Conservation (phyloP, 2,329 filamentous ascomycete genomes). For the Helicocarpus griseus region DNA sequence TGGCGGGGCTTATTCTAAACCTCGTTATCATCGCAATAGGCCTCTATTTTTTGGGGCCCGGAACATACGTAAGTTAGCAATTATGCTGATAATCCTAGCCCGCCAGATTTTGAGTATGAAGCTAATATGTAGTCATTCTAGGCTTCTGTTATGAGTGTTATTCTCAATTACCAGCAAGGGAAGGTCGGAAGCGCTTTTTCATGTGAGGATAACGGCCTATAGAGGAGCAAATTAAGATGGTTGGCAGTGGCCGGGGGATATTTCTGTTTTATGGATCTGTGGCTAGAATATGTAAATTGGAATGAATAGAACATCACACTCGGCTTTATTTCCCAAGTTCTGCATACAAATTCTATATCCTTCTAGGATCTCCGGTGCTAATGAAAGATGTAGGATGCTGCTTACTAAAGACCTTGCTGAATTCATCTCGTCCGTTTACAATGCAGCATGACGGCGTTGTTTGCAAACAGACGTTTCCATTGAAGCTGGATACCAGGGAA, state of each 20-base stretch:
- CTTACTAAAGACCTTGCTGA: too few species aligned
- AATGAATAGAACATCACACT: conserved; percentile 1
- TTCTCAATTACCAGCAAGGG: conserved; percentile 58
- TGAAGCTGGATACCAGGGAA: too few species aligned
- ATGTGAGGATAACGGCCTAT: conserved; percentile 46
- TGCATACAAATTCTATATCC: too few species aligned
- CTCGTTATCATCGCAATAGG: conserved; percentile 63
- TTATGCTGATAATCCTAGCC: background rate
- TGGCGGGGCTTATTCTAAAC: conserved; percentile 49
- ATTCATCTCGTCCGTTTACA: too few species aligned
- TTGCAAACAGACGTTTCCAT: too few species aligned
- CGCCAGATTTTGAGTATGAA: background rate
- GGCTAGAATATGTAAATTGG: background rate
- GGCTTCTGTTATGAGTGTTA: conserved; percentile 37
- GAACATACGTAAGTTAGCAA: conserved; percentile 56
- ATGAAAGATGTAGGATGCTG: too few species aligned
- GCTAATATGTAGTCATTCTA: conserved; percentile 13
- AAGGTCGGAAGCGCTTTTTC: conserved; percentile 63
- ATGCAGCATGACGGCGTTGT: too few species aligned
- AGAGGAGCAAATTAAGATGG: conserved; percentile 6
- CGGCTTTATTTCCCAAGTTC: too few species aligned
- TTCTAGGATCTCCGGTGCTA: too few species aligned
- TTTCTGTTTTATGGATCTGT: background rate
- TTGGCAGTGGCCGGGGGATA: background rate
- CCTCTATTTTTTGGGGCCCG: conserved; percentile 68